Percentiles rank a stretch among this genome's conserved stretches.
phyloP scores from a whole-genome alignment of 2,329 filamentous ascomycete genomes.

The Sporothrix mexicana region DNA sequence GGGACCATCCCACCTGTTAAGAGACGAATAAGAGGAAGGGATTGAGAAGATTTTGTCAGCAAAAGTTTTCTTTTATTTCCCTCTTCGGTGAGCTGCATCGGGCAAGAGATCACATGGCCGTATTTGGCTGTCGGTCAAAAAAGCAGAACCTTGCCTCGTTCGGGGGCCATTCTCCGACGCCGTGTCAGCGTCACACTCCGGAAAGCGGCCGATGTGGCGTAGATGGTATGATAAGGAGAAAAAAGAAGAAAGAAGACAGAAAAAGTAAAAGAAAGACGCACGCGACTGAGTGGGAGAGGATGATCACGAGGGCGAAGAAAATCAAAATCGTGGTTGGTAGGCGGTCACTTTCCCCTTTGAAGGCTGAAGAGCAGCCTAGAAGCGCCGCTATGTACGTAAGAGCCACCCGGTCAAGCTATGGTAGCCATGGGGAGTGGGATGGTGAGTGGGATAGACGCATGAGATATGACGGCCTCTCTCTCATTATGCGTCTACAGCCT shows the following conservation, averaged over 20 bases:
- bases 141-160: background rate
- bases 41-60: background rate
- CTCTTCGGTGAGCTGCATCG: constrained; percentile 34
- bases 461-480: background rate
- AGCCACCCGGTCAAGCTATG: background rate
- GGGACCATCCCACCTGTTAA: background rate
- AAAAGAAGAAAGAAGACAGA: background rate
- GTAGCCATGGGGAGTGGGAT: background rate
- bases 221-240: background rate
- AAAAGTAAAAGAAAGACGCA: background rate
- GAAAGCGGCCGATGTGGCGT: background rate
- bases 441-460: background rate
- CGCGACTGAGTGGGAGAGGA: background rate
- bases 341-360: background rate
- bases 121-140: constrained; percentile 34
- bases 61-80: background rate
- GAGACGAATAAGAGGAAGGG: background rate
- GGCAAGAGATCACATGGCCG: constrained; percentile 37
- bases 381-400: background rate
- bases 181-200: background rate
- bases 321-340: background rate
- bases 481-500: background rate
- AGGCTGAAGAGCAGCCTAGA: background rate
- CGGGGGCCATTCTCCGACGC: background rate
- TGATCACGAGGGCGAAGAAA: background rate